A percentile compares a stretch with the other conserved stretches of the same genome.
Conservation (phyloP, 148 eudicot species). For the Fagopyrum esculentum region DNA sequence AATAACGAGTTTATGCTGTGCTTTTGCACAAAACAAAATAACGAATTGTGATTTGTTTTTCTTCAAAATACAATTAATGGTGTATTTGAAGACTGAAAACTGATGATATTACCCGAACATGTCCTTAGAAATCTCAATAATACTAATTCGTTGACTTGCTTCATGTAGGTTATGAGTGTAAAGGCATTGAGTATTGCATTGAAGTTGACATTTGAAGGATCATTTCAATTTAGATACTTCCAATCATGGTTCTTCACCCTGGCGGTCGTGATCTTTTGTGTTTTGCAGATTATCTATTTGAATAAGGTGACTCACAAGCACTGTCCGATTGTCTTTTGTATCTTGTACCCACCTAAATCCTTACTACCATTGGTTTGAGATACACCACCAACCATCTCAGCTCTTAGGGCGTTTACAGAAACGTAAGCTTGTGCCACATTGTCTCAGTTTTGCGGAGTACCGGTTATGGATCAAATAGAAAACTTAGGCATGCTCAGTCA, state of each 20-base stretch:
- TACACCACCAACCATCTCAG: not conserved
- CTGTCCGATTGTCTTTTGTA: not conserved
- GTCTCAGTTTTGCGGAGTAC: not conserved
- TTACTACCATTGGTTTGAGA: not conserved
- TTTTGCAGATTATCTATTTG: constrained; percentile 79
- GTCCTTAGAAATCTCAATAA: not conserved
- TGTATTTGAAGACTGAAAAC: not conserved
- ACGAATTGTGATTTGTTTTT: too few relatives aligned
- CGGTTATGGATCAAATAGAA: not conserved
- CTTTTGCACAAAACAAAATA: not conserved
- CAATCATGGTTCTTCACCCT: constrained; percentile 81
- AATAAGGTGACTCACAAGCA: constrained; percentile 56
- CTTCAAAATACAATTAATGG: not conserved
- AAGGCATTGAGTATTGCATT: constrained; percentile 89
- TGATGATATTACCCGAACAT: not conserved
- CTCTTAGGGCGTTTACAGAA: constrained; percentile 5
- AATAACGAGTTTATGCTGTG: not conserved
- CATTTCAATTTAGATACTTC: constrained; percentile 69
- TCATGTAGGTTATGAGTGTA: constrained; percentile 77
- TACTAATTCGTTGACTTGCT: not conserved
- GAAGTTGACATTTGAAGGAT: constrained; percentile 70
- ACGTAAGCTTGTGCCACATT: not conserved
- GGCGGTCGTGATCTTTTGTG: constrained; percentile 41
- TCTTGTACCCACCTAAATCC: not conserved
- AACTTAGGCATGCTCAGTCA: not conserved